Conservation (phyloP, 2,329 filamentous ascomycete species). For the Sarocladiaceae sp. region DNA sequence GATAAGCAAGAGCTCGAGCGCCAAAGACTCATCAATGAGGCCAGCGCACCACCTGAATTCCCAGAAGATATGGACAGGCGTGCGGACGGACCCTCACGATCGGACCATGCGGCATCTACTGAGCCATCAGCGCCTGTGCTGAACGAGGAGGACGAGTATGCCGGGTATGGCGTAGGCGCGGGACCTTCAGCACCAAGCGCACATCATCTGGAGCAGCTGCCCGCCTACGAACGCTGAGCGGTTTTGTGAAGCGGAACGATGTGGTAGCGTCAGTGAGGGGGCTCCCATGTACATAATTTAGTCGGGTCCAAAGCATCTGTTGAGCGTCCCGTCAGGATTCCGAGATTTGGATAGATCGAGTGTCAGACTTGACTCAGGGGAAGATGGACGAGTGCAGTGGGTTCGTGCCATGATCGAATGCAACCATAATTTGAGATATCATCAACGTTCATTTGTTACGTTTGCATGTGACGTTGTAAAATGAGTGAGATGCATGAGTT, state of each 20-base stretch:
- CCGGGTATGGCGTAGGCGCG: constrained; percentile 20
- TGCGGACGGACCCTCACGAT: constrained; percentile 21
- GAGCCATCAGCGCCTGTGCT: constrained; percentile 54
- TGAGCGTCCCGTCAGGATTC: too few species aligned
- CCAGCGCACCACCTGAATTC: constrained; percentile 56
- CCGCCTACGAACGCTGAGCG: constrained; percentile 34
- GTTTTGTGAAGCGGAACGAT: too few species aligned
- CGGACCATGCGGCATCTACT: constrained; percentile 23
- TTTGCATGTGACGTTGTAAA: too few species aligned
- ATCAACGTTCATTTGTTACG: too few species aligned
- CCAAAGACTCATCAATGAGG: constrained; percentile 54
- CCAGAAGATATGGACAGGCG: constrained; percentile 43
- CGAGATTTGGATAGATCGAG: too few species aligned
- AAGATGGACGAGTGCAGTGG: constrained; percentile 5
- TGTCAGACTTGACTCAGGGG: too few species aligned
- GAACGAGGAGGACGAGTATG: constrained; percentile 49
- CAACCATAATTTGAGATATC: neutral
- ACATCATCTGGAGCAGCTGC: constrained; percentile 27
- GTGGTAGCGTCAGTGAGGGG: too few species aligned
- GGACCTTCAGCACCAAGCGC: constrained; percentile 13
- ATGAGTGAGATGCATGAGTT: too few species aligned
- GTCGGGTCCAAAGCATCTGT: too few species aligned
- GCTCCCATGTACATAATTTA: too few species aligned
- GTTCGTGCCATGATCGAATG: neutral
- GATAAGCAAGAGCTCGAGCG: constrained; percentile 78